These are phyloP conservation scores for Penicillium lividum DNA, from an alignment of 495 filamentous ascomycete genomes.

Conservation along the genomic window DNA sequence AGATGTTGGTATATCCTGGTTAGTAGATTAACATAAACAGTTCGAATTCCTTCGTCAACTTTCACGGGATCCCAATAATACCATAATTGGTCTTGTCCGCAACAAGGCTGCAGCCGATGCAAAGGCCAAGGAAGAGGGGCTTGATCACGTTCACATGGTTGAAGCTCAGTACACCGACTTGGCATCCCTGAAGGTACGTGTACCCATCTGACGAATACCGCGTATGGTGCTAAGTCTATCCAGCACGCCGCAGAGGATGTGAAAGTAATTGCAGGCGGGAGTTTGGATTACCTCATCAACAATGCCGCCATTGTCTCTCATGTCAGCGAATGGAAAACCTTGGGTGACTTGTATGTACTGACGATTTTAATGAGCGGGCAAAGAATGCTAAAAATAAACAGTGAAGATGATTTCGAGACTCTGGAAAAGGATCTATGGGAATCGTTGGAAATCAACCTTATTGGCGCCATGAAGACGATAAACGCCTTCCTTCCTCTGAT, in stretches of 20 bases:
- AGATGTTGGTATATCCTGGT: neutral
- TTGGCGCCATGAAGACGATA: constrained; percentile 52
- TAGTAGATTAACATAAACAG: neutral
- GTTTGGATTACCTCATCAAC: constrained; percentile 38
- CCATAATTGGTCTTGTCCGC: constrained; percentile 46
- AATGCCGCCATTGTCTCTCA: constrained; percentile 30
- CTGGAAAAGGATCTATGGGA: constrained; percentile 25
- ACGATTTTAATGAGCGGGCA: neutral
- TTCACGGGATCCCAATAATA: constrained; percentile 36
- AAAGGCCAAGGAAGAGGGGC: constrained; percentile 11
- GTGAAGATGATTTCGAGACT: constrained; percentile 27
- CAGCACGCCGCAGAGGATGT: constrained; percentile 21
- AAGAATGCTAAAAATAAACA: constrained; percentile 7
- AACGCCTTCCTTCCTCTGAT: constrained; percentile 57
- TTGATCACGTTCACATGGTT: constrained; percentile 48
- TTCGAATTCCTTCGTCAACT: constrained; percentile 31
- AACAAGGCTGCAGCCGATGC: constrained; percentile 35
- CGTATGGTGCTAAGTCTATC: neutral
- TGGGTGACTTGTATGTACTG: constrained; percentile 32
- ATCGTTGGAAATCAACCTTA: constrained; percentile 43
- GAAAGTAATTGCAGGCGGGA: constrained; percentile 28
- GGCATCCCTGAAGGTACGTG: constrained; percentile 30
- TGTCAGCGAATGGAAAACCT: constrained; percentile 26
- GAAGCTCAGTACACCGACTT: constrained; percentile 45
- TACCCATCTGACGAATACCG: neutral